These are phyloP conservation scores for Malassezia dermatis DNA, from an alignment of 1,284 basidiomycete genomes.

Conservation along the genomic window DNA sequence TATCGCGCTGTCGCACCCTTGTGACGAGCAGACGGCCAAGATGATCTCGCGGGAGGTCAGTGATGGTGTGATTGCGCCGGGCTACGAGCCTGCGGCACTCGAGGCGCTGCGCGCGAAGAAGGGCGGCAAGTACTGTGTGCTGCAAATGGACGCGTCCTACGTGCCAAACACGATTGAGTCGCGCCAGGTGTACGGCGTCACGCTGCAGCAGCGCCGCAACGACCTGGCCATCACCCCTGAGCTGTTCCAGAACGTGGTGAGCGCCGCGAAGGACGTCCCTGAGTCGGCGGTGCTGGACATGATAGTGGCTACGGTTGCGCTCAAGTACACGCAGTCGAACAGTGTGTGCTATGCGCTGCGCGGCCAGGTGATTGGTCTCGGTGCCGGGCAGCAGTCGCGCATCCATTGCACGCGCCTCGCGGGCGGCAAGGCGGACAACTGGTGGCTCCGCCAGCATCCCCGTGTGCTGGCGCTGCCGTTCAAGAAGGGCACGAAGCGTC, in stretches of 20 bases:
- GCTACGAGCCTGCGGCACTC: constrained; percentile 75
- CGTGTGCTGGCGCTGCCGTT: constrained; percentile 82
- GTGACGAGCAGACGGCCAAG: constrained; percentile 83
- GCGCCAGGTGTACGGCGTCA: constrained; percentile 86
- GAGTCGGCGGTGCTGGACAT: constrained; percentile 38
- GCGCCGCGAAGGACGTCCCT: constrained; percentile 63
- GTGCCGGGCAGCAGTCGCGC: constrained; percentile 94
- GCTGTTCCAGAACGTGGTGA: constrained; percentile 80
- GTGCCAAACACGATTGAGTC: constrained; percentile 58
- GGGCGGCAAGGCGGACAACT: constrained; percentile 93
- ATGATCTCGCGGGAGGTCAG: constrained; percentile 97
- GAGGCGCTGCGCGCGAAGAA: constrained; percentile 93
- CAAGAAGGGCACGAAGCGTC: constrained; percentile 93
- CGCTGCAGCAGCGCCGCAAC: constrained; percentile 83
- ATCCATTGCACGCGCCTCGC: constrained; percentile 99
- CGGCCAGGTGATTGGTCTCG: constrained; percentile 87
- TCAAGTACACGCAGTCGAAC: constrained; percentile 99
- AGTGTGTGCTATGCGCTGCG: constrained; percentile 90
- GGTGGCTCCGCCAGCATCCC: constrained; percentile 96
- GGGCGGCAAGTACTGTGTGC: constrained; percentile 94
- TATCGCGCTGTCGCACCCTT: constrained; percentile 82
- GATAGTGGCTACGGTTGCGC: constrained; percentile 68
- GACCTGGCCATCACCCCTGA: constrained; percentile 73
- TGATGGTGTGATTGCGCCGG: constrained; percentile 93
- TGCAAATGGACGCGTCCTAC: constrained; percentile 51